phyloP scores from a whole-genome alignment of 1,139 yeast species.

The Diutina pseudorugosa region DNA sequence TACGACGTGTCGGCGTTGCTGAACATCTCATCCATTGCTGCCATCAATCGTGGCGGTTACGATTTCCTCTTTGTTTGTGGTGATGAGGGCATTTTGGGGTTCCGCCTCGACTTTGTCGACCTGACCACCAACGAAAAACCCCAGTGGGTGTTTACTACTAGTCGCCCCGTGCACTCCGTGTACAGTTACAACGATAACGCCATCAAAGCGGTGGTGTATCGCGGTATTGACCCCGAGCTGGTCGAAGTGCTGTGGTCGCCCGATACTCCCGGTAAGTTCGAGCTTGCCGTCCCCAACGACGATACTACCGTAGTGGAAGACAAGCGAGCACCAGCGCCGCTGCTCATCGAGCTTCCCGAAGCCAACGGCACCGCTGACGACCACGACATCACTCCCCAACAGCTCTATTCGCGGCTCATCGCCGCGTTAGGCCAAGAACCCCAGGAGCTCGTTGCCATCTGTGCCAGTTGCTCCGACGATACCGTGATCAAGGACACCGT shows the following conservation, averaged over 20 bases:
- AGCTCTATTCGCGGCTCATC: conserved; percentile 15
- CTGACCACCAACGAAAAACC: conserved; percentile 1
- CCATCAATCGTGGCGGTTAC: background rate
- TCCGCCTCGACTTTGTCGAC: conserved; percentile 13
- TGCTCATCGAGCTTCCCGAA: background rate
- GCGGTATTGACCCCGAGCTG: conserved; percentile 17
- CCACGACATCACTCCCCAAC: conserved; percentile 14
- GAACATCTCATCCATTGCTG: background rate
- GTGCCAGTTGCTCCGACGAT: conserved; percentile 23
- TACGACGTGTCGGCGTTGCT: background rate
- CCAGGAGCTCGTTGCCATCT: conserved; percentile 12
- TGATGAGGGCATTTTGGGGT: conserved; percentile 20
- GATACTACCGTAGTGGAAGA: conserved; percentile 6
- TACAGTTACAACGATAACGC: conserved; percentile 7
- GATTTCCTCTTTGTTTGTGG: conserved; percentile 9
- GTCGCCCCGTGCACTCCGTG: conserved; percentile 10
- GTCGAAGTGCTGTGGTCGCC: background rate
- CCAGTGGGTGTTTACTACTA: background rate
- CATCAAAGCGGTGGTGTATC: conserved; percentile 24
- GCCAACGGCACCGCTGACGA: background rate
- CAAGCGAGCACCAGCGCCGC: background rate
- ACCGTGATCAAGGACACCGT: conserved; percentile 24
- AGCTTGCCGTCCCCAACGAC: conserved; percentile 4
- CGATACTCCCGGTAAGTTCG: background rate
- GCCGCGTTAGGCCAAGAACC: conserved; percentile 8